These are phyloP conservation scores for Tephrocybe sp. DNA, from an alignment of 768 basidiomycete genomes.

Conservation along the genomic window DNA sequence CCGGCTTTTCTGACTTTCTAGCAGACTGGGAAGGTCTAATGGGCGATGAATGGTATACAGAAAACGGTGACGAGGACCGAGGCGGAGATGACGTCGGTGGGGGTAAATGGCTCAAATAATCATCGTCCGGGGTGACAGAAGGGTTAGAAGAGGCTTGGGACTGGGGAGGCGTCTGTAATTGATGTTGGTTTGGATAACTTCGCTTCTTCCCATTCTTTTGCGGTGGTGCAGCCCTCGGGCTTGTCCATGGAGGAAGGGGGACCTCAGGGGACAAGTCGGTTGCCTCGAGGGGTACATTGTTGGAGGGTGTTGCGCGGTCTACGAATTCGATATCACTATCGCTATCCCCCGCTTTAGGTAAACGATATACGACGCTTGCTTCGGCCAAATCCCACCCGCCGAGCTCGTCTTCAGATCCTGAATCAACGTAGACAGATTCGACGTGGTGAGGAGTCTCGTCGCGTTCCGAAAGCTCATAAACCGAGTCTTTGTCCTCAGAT, in stretches of 20 bases:
- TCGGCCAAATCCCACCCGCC: conserved; percentile 41
- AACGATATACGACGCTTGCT: conserved; percentile 35
- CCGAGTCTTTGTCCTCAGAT: neutral
- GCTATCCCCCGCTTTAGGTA: conserved; percentile 18
- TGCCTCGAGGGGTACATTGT: neutral
- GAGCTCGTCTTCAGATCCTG: conserved; percentile 31
- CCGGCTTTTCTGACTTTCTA: conserved; percentile 10
- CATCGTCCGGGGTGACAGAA: conserved; percentile 20
- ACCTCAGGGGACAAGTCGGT: conserved; percentile 7
- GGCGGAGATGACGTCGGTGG: conserved; percentile 19
- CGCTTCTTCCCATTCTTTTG: neutral
- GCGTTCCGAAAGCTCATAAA: neutral
- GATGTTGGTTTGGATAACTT: conserved; percentile 12
- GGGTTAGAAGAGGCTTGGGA: conserved; percentile 31
- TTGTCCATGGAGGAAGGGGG: conserved; percentile 1
- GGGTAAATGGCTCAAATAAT: conserved; percentile 13
- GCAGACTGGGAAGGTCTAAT: conserved; percentile 15
- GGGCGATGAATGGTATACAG: conserved; percentile 16
- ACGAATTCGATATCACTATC: conserved; percentile 35
- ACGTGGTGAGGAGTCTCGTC: neutral
- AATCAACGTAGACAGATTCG: conserved; percentile 14
- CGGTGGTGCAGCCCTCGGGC: neutral
- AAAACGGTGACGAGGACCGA: conserved; percentile 20
- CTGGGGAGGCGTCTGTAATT: conserved; percentile 42
- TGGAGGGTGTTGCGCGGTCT: conserved; percentile 15